Base-by-base conservation (phyloP, 2,329 filamentous ascomycete genomes). In the Dothistroma pini region DNA sequence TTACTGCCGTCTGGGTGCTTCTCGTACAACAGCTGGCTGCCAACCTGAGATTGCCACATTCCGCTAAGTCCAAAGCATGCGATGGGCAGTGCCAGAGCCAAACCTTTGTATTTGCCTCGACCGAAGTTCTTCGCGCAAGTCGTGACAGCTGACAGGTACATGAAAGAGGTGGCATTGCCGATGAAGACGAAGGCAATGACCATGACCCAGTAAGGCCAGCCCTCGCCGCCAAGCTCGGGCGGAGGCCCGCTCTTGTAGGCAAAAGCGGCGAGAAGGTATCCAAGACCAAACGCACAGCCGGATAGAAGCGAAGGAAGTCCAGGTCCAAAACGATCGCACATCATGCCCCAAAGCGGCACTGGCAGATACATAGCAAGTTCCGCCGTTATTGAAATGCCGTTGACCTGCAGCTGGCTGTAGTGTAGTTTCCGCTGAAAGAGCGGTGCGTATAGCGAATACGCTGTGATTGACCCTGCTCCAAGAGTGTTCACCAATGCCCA, bases 51-150 rank as follows among this genome's bases (percentile, higher is more conserved):
- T 77, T 95, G 83, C 90, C 95, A 96, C 89, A 99, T 93, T 53
- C 93, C 92, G 72, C 93, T 96, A 59, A 99, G 76, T 0, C 95
- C 95, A 74, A 97, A 96, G 7, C 90, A 89, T 0, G 95, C 91
- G 74, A 97, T 97, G 1, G 95, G 95, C 62, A 91, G 83, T 1
- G 93, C 93, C 58, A 99, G 82, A 62, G 96, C 93, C 55, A 99
- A 79, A 0, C 95, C 95, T 70, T 93, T 89, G 71, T 96, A 88
- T 71, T 88, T 90, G 4, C 92, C 91, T 63, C 89, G 87, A 54
- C 93, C 93, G 77, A 97, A 99, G 78, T 97, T 99, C 85, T 99
- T 99, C 38, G 95, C 95, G 72, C 92, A 96, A 0, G 93, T 96
- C 7, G 93, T 93, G n/a, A 99, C 89, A 1, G 91, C 89, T 55